Evolutionary conservation across 805 yeast species (phyloP), one percentile per base, ranked within the genome.

Genomic region (Kazachstania africana): DNA sequence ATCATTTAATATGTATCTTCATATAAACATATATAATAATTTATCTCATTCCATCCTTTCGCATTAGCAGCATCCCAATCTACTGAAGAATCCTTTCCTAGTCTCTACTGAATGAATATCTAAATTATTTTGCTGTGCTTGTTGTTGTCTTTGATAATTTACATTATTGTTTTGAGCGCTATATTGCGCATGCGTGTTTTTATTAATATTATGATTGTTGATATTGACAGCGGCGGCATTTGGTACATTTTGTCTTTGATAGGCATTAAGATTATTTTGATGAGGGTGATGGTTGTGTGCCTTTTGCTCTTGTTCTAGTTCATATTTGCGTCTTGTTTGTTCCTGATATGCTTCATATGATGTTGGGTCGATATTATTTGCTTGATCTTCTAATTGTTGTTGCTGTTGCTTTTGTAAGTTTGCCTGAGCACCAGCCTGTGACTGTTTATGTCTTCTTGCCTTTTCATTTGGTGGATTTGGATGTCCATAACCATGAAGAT

Each of bases 401-500:
- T 37, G 48, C 17, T 40, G 47, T 10, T 42, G 47, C n/a, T 39
- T 44, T 20, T 39, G 43, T 37, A 32, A 41, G 12, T 44, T 34
- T 14, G 27, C 20, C 16, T 28, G 32, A 16, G 29, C 29, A 14
- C 24, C 16, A 13, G n/a, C 26, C 12, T 24, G 29, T 15, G 16
- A 10, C 12, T 18, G 16, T 38, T 45, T 40, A 37, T 45, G 53
- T 42, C 41, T 48, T 30, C 40, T 43, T 26, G 44, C 47, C 24
- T 55, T 62, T 26, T 68, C 72, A 32, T 67, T 71, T 31, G 78
- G 78, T 35, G 95, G 95, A 45, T 77, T 80, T 39, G 95, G 95
- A 56, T 85, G 91, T 22, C 96, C 96, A 56, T 87, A 87, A 26
- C 97, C 97, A 57, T 87, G 96, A 40, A 87, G 62, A 50, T 87